Evolutionary conservation across 2,329 filamentous ascomycete species (phyloP), one percentile per base, ranked within the genome.

Genomic region (Ophiostoma sp.): DNA sequence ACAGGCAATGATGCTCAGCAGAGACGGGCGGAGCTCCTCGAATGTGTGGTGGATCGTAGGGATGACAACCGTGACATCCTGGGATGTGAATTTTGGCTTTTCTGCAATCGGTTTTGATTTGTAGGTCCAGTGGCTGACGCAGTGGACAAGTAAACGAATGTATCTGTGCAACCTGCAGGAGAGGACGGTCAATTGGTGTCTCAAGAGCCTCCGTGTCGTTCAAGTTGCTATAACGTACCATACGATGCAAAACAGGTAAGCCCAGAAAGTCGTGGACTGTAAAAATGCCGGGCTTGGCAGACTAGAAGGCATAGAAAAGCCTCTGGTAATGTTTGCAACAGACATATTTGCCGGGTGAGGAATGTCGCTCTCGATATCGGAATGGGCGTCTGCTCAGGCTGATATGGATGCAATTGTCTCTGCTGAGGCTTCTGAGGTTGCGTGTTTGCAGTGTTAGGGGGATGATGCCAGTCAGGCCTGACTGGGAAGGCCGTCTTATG

Each of bases 31-130:
- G 75, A 98, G 86, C 79, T 97, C 93, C 78, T 94, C 91, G 74
- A 95, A 94, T 75, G 90, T 91, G 75, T 94, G 93, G 80, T 97
- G 93, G 76, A 98, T 94, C 12, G 95, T 97, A 8, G 95, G 95
- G 75, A 98, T 93, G 78, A 98, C 93, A 76, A 98, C 94, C 6
- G 95, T 97, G 78, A 97, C 94, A 88, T 98, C 93, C 77, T 93
- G 84, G 45, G 90, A 88, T 36, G 90, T 93, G 80, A 94, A 91
- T 61, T 87, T 90, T n/a, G 95, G 94, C 76, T 94, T 92, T 74
- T 90, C 89, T 55, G 94, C 92, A 72, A 95, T 92, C 57, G 92
- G 92, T 75, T 94, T 93, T 33, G 95, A 94, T 82, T 90, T 92
- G 84, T 97, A 97, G 12, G 86, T 86, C 92, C 93, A 96, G 81